A percentile compares a stretch with the other conserved stretches of the same genome.
Conservation (phyloP, 2,329 filamentous ascomycete genomes). For the Colletotrichum destructivum region DNA sequence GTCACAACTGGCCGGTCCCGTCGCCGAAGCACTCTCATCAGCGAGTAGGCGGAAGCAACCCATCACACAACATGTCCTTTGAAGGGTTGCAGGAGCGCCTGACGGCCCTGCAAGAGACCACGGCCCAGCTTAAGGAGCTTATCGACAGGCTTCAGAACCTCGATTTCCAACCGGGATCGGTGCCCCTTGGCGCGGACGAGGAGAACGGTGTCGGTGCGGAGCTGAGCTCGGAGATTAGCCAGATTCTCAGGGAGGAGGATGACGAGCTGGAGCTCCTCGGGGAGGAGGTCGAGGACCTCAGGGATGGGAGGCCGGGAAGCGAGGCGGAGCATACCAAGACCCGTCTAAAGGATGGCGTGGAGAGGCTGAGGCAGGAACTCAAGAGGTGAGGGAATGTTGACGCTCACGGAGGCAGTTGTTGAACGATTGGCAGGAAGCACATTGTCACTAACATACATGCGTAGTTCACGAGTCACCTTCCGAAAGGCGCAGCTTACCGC, state of each 20-base stretch:
- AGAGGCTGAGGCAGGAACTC: conserved; percentile 79
- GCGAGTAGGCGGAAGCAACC: neutral
- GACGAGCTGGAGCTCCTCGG: conserved; percentile 86
- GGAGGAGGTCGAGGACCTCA: conserved; percentile 83
- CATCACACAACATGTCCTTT: conserved; percentile 64
- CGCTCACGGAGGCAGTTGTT: neutral
- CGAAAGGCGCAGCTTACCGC: conserved; percentile 86
- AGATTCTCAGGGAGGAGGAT: conserved; percentile 82
- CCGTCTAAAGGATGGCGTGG: conserved; percentile 76
- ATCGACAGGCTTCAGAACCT: conserved; percentile 73
- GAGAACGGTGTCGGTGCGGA: conserved; percentile 75
- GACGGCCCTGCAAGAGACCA: conserved; percentile 72
- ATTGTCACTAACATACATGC: conserved; percentile 18
- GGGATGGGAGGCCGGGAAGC: conserved; percentile 64
- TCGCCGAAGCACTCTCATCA: neutral
- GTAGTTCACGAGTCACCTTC: conserved; percentile 75
- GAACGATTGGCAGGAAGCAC: conserved; percentile 41
- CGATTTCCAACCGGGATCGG: conserved; percentile 71
- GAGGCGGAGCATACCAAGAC: conserved; percentile 74
- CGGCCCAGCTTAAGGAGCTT: conserved; percentile 69
- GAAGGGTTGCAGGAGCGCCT: conserved; percentile 75
- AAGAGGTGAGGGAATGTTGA: conserved; percentile 67
- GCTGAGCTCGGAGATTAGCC: conserved; percentile 84
- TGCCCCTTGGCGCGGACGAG: conserved; percentile 64
- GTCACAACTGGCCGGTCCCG: too few relatives aligned